Conservation (phyloP, 1,284 basidiomycete species). For the Austroboletus novae-zelandiae region DNA sequence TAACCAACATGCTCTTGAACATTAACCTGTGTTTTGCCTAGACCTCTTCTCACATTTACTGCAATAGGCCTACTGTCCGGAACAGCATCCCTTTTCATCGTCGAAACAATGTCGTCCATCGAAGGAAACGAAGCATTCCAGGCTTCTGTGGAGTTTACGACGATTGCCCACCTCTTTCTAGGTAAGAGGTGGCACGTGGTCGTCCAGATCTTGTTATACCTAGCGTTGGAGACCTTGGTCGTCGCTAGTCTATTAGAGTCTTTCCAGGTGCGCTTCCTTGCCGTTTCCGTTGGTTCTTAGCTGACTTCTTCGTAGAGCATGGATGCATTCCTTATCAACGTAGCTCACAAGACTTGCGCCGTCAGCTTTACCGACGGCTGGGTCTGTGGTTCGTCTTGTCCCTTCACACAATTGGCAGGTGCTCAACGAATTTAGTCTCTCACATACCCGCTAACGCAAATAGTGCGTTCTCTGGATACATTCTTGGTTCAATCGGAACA, state of each 20-base stretch:
- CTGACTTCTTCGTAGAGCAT: constrained; percentile 14
- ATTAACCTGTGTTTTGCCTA: background rate
- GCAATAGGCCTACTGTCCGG: constrained; percentile 21
- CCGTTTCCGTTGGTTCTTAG: background rate
- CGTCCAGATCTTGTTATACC: constrained; percentile 21
- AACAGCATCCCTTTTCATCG: constrained; percentile 19
- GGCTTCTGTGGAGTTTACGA: constrained; percentile 26
- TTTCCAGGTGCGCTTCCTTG: constrained; percentile 17
- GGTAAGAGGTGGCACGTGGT: constrained; percentile 25
- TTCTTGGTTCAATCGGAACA: constrained; percentile 26
- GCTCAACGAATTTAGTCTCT: constrained; percentile 11
- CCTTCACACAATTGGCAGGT: background rate
- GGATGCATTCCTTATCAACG: constrained; percentile 25
- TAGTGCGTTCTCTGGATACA: constrained; percentile 23
- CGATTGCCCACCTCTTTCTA: constrained; percentile 26
- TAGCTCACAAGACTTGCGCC: constrained; percentile 28
- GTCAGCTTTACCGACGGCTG: constrained; percentile 24
- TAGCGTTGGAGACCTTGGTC: constrained; percentile 23
- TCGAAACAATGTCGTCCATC: constrained; percentile 27
- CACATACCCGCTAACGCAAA: constrained; percentile 3
- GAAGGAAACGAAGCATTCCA: constrained; percentile 25
- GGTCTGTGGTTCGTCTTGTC: constrained; percentile 18
- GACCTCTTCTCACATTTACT: constrained; percentile 17
- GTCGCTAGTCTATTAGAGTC: constrained; percentile 26
- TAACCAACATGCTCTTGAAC: background rate